Evolutionary conservation across 192 early-diverging fungal species (phyloP), one percentile per base, ranked within the genome.

Genomic region (Coemansia sp.): DNA sequence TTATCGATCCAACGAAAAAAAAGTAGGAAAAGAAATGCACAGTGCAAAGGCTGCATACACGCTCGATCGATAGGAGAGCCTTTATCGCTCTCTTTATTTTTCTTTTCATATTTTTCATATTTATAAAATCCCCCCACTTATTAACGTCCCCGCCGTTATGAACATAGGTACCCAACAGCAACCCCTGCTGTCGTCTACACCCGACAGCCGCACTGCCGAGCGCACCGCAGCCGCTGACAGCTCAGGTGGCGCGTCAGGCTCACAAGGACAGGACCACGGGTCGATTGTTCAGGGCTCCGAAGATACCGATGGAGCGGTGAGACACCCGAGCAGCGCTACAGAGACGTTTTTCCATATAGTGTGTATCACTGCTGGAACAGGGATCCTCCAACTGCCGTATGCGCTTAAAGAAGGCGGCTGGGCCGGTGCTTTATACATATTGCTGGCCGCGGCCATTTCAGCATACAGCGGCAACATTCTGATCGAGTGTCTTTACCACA

Each of bases 331-430:
- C 57, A 76, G 74, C 71, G 42, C 66, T 1, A 56, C 62, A 3
- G 79, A 82, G 63, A 72, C 74, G 11, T 82, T 76, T 40, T 76
- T 82, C 70, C 79, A 82, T 48, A 82, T 82, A 12, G 74, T 82
- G 12, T 94, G 92, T 66, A 88, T 90, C 18, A 87, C 90, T 12
- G 90, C 90, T 12, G 93, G 93, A 40, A 90, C 89, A 8, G 94
- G 94, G 12, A 86, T 91, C 28, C 85, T 94, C 25, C 92, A 93
- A 68, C 81, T 95, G 18, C 94, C 94, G 2, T 94, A 89, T 68
- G 89, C 92, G 5, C 81, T 95, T 16, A 83, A 71, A 40, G 77
- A 87, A 36, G 85, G 88, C 60, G 94, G 94, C 0, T 95, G 94
- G 94, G 72, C 88, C 28, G 89, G 89, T 33, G 60, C 89, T 7